Evolutionary conservation across 2,329 filamentous ascomycete genomes (phyloP).

Genomic region (Curvularia hawaiiensis): DNA sequence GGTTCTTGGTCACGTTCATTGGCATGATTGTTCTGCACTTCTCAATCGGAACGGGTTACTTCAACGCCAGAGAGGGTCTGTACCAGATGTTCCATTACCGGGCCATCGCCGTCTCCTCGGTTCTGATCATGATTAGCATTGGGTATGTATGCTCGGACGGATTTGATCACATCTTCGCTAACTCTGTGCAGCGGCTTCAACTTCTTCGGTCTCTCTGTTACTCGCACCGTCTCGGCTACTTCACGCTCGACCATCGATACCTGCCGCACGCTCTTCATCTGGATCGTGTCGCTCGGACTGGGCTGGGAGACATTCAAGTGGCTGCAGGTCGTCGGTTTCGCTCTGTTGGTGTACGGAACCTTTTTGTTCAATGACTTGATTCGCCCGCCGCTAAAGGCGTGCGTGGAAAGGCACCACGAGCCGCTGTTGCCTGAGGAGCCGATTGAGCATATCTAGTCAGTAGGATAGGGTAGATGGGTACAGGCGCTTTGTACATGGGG

Average conservation of each 20-base stretch:
- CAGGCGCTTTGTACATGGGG: conserved; percentile 9
- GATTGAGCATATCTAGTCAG: conserved; percentile 68
- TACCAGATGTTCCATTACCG: conserved; percentile 76
- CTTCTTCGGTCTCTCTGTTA: conserved; percentile 96
- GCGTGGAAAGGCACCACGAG: conserved; percentile 61
- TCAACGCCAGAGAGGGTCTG: conserved; percentile 87
- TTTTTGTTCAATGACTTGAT: conserved; percentile 96
- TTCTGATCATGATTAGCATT: conserved; percentile 97
- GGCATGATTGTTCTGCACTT: conserved; percentile 83
- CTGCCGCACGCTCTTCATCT: conserved; percentile 96
- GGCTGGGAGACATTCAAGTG: conserved; percentile 99
- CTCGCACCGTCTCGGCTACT: conserved; percentile 85
- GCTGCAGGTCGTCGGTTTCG: conserved; percentile 91
- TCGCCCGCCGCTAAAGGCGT: conserved; percentile 75
- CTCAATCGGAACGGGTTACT: conserved; percentile 80
- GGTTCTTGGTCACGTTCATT: conserved; percentile 77
- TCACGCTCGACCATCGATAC: conserved; percentile 96
- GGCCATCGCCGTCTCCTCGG: conserved; percentile 73
- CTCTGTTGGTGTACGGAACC: conserved; percentile 89
- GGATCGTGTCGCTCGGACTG: conserved; percentile 89
- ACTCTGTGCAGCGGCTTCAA: conserved; percentile 78
- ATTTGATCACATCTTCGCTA: conserved; percentile 12
- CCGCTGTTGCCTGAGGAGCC: conserved; percentile 81
- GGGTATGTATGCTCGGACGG: conserved; percentile 64
- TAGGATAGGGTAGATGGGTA: background rate